Conservation (phyloP, 495 filamentous ascomycete species). For the Penicillium pancosmium region DNA sequence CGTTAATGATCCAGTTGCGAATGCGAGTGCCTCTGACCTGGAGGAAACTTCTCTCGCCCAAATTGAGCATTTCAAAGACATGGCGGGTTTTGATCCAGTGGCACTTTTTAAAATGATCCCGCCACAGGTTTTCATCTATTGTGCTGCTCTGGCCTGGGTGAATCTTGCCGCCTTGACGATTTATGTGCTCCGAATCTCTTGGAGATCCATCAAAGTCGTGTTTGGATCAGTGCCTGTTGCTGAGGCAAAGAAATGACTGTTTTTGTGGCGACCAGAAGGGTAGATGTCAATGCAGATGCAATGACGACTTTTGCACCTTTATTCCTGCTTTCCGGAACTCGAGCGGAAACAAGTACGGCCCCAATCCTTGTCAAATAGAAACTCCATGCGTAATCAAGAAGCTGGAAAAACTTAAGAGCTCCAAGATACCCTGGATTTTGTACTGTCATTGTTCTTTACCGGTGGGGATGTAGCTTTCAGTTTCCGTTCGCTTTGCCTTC, state of each 20-base stretch:
- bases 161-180: slow-evolving; percentile 19
- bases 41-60: slow-evolving; percentile 3
- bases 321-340: neutral
- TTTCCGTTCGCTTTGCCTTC: too few relatives aligned
- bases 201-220: slow-evolving; percentile 13
- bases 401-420: too few relatives aligned
- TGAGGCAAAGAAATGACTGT: neutral
- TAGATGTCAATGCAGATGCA: neutral
- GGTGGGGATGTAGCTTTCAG: too few relatives aligned
- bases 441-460: too few relatives aligned
- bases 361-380: too few relatives aligned
- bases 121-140: slow-evolving; percentile 14
- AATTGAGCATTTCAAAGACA: slow-evolving; percentile 17
- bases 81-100: slow-evolving; percentile 16
- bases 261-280: neutral
- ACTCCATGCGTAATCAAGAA: too few relatives aligned
- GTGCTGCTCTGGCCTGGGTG: slow-evolving; percentile 15
- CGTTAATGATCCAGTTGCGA: neutral
- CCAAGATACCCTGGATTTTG: too few relatives aligned
- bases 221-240: neutral
- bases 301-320: neutral
- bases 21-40: slow-evolving; percentile 6
- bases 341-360: too few relatives aligned
- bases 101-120: slow-evolving; percentile 14
- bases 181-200: slow-evolving; percentile 19